Conservation (phyloP, 1,284 basidiomycete genomes). For the Melampsora occidentalis region DNA sequence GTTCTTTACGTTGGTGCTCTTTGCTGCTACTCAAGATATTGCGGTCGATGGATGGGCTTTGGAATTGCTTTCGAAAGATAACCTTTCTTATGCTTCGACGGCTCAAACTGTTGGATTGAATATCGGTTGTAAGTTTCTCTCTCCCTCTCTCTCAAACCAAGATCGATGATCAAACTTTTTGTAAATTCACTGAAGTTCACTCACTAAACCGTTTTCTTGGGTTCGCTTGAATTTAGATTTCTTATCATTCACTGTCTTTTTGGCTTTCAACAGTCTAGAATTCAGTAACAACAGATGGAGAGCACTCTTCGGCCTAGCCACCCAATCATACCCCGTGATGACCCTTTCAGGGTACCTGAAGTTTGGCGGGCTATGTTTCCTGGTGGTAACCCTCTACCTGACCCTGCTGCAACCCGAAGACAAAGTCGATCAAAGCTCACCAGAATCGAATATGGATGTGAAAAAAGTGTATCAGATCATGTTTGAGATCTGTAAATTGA, state of each 20-base stretch:
- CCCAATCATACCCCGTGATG: conserved; percentile 73
- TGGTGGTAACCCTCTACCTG: conserved; percentile 80
- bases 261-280: conserved; percentile 90
- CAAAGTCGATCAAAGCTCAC: conserved; percentile 67
- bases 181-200: too few species aligned
- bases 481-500: conserved; percentile 86
- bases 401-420: conserved; percentile 69
- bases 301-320: conserved; percentile 17
- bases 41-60: conserved; percentile 99
- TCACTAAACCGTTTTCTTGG: too few species aligned
- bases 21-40: conserved; percentile 98
- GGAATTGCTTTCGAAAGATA: conserved; percentile 90
- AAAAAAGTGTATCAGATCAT: conserved; percentile 88
- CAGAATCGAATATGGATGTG: conserved; percentile 83
- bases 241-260: conserved; percentile 92
- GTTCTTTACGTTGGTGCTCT: conserved; percentile 86
- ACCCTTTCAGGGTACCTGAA: conserved; percentile 77
- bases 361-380: conserved; percentile 80
- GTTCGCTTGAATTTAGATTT: conserved; percentile 59
- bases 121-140: conserved; percentile 64
- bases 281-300: conserved; percentile 64
- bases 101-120: conserved; percentile 97
- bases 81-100: conserved; percentile 92
- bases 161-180: background rate
- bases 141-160: background rate